Evolutionary conservation across 106 monocot genomes (phyloP).

Genomic region (Posidonia australis): DNA sequence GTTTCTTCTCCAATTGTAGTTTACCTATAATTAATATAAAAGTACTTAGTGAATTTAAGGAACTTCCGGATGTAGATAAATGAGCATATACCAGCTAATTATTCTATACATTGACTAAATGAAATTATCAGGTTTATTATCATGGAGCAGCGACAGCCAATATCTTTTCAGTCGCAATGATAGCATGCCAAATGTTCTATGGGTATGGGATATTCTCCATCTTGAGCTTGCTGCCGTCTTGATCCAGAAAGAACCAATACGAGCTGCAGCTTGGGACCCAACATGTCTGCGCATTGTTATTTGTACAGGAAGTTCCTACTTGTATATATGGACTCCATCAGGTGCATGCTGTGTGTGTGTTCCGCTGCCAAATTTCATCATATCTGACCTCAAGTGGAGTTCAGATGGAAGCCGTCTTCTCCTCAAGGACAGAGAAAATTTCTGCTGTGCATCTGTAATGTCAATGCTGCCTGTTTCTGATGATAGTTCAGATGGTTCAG

Average conservation of each 20-base stretch:
- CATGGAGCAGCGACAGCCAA: conserved; percentile 90
- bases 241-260: conserved; percentile 80
- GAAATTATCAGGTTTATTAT: conserved; percentile 51
- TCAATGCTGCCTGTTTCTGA: conserved; percentile 20
- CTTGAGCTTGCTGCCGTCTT: conserved; percentile 74
- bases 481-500: conserved; percentile 34
- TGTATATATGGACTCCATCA: conserved; percentile 85
- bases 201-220: conserved; percentile 88
- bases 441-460: conserved; percentile 69
- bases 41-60: no score
- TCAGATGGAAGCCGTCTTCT: conserved; percentile 76
- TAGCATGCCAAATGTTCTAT: conserved; percentile 78
- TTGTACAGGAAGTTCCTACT: conserved; percentile 66
- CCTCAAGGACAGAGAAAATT: conserved; percentile 69
- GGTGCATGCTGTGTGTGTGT: conserved; percentile 67
- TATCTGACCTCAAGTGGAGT: conserved; percentile 76
- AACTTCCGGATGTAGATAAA: background rate
- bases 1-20: no score
- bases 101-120: no score
- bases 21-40: no score
- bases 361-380: conserved; percentile 50
- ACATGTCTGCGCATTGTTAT: conserved; percentile 44
- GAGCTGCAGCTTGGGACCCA: conserved; percentile 82
- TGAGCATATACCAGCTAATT: background rate
- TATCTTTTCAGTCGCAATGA: conserved; percentile 85